Base-by-base conservation (phyloP, 495 filamentous ascomycete genomes). In the Lasiosphaeris hirsuta region DNA sequence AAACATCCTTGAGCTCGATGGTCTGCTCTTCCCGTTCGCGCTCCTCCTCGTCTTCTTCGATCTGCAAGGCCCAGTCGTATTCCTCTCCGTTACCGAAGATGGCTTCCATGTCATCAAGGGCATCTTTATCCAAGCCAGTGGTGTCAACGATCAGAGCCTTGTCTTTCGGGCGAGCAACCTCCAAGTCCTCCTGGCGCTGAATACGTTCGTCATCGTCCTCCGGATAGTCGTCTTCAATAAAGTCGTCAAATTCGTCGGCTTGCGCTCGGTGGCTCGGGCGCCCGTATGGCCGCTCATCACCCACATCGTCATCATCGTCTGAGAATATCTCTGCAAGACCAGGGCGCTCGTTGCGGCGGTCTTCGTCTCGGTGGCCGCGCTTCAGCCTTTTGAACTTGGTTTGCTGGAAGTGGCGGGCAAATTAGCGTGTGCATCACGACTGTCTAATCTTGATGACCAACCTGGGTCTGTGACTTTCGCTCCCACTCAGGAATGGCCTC, bases 51-150 rank as follows among this genome's bases (percentile, higher is more conserved):
- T 91, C 90, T 15, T 92, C 87, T 65, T 96, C 91, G 56, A 90
- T 78, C 40, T 90, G 86, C 55, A 97, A 74, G 8, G 92, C 94
- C 82, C 95, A 97, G 61, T 90, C 86, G 70, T 97, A 98, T 58
- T 98, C 94, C 44, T 88, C 88, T 42, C 94, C 92, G 65, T 92
- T 89, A 60, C 94, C 95, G 66, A 98, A 98, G 35, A 96, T 96
- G 37, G 86, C 86, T 47, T 92, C 88, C 87, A 97, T 94, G 70
- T 96, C 92, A 57, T 96, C 91, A 8, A 97, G 78, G 0, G 91
- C 90, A 62, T 90, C 90, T 69, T 96, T 91, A 68, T 95, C 90
- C 33, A 97, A 78, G 3, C 92, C 92, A 13, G 88, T 80, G 3
- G 80, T 78, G 63, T 85, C 81, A 10, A 87, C 80, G 15, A 82